Base-by-base conservation (phyloP, 1,139 yeast genomes). In the Magnusiomyces fungicola region DNA sequence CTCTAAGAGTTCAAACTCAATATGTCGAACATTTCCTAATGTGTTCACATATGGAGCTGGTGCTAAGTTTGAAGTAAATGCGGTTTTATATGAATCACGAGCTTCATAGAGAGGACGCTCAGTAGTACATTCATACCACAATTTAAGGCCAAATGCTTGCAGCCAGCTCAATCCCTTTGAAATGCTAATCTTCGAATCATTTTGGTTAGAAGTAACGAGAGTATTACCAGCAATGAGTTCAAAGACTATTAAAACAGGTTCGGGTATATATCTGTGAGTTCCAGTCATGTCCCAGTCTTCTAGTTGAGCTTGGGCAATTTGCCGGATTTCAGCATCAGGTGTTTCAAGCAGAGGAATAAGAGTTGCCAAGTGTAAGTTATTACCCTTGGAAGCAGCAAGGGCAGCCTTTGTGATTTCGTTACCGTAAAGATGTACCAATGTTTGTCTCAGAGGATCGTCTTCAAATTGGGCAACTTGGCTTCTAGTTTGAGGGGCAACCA, bases 301-400 rank as follows among this genome's bases (percentile, higher is more conserved):
- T 22, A 90, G 65, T 63, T 89, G 96, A 34, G 68, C 66, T 5
- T 62, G 57, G 0, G 96, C 90, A 49, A 79, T 69, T 1, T 61
- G 60, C 50, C 75, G 71, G 1, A 84, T 80, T 1, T 73, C 70
- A 0, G 72, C 72, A 27, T 53, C 60, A 55, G 83, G 81, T 0
- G 92, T 77, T 40, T 86, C 95, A 14, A 84, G 66, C 46, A 85
- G 67, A 0, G 96, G 75, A n/a, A 90, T 66, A 25, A 87, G 60
- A 0, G 78, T 80, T 0, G 95, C 80, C 33, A 90, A 66, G 63
- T 89, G 96, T 9, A 75, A 67, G 58, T 84, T 83, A 12, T 74
- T 74, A 0, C 83, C 66, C 22, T 73, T 69, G 3, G 81, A 66
- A 0, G 96, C 89, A 1, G 69, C 55, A 36, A 71, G 70, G 7